Evolutionary conservation across 495 filamentous ascomycete genomes (phyloP), one percentile per base, ranked within the genome.

Genomic region (Xanthoparmelia taractica): DNA sequence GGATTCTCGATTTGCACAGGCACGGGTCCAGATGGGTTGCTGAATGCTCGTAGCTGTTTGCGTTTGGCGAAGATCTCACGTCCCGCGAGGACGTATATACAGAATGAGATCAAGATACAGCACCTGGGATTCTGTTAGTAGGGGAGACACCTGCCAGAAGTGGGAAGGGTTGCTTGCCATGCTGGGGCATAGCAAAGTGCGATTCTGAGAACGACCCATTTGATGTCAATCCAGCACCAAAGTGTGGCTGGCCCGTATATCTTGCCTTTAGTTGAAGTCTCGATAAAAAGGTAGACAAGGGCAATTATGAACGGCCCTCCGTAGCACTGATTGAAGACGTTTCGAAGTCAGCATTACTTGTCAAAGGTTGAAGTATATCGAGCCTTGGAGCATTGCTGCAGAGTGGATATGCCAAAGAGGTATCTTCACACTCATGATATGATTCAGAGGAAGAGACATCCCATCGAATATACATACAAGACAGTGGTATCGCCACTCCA

Each of bases 121-220:
- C 91, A 71, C 75, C 74, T 76, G 45, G 33, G 40, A n/a, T 5
- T 5, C 18, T 12, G 18, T 58, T 29, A 58, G 34, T 63, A 33
- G 63, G 20, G 38, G 45, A 40, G 8, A 8, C 13, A n/a, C n/a
- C n/a, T n/a, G n/a, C n/a, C 23, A 20, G 2, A 43, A 23, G 10
- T 15, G 23, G 27, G 33, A 40, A 47, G 31, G 6, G 66, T 13
- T 48, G 25, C 76, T 71, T 69, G 87, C 91, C 91, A 95, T 31
- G 92, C 85, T 5, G 90, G 91, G 0, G 80, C 91, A 69, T 96
- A 96, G 73, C 93, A 95, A 34, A 82, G 78, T 23, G 84, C 84
- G 54, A 95, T 85, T 33, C 90, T 84, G 62, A 91, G 80, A 38
- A 85, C 78, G 61, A 90, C 86, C 84, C 86, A 93, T 15, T 81